Evolutionary conservation across 164 flowering plant genomes (phyloP).

Genomic region (Umbellularia californica): DNA sequence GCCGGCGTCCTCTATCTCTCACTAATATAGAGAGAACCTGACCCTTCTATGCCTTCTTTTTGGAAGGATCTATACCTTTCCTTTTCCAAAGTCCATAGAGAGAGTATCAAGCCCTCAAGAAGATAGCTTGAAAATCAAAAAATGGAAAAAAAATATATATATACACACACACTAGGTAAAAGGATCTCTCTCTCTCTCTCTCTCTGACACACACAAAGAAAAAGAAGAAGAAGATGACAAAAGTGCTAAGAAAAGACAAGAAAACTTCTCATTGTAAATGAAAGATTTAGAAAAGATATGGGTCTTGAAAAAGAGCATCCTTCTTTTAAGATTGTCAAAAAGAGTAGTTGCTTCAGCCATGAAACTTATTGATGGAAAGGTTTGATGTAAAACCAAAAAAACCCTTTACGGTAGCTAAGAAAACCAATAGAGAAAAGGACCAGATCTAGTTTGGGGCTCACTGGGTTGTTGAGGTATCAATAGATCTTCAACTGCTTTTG

Average conservation of each 20-base stretch:
- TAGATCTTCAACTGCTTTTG: not conserved
- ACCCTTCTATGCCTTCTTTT: not conserved
- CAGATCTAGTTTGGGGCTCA: constrained; percentile 6
- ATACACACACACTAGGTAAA: too few species aligned
- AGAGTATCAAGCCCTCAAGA: too few species aligned
- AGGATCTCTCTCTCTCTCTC: too few species aligned
- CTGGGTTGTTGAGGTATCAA: not conserved
- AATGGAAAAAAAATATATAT: too few species aligned
- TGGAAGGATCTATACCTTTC: too few species aligned
- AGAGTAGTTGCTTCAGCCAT: not conserved
- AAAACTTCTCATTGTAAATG: not conserved
- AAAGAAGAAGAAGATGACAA: not conserved
- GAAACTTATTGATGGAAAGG: not conserved
- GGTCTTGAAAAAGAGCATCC: not conserved
- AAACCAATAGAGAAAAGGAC: not conserved
- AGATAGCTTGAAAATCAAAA: too few species aligned
- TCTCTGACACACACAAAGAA: too few species aligned
- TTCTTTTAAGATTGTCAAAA: not conserved
- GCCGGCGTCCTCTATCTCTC: constrained; percentile 15
- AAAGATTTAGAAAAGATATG: too few species aligned
- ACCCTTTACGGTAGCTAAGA: not conserved
- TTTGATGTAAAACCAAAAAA: not conserved
- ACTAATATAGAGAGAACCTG: too few species aligned
- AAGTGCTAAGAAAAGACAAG: not conserved
- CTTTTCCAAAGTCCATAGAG: too few species aligned